Conservation (phyloP, 805 yeast species). For the Yarrowia osloensis region DNA sequence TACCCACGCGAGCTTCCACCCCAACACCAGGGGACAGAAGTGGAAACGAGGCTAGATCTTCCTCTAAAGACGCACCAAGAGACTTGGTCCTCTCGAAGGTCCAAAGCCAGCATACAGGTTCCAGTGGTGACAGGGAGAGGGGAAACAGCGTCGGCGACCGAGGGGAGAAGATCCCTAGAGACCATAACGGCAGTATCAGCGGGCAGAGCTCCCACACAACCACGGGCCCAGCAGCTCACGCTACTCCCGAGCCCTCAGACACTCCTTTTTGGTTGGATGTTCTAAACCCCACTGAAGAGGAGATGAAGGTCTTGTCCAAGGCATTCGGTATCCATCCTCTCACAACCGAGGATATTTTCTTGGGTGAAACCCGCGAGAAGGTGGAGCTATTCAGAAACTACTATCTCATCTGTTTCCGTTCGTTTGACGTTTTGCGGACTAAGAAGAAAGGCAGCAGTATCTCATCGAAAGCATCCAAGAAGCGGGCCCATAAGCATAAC, state of each 20-base stretch:
- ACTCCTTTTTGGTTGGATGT: conserved; percentile 94
- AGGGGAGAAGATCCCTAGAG: neutral
- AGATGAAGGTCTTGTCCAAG: conserved; percentile 86
- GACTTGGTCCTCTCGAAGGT: neutral
- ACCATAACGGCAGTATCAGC: conserved; percentile 4
- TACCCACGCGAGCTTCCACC: conserved; percentile 24
- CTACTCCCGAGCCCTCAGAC: conserved; percentile 33
- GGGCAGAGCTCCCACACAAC: conserved; percentile 14
- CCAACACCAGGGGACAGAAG: conserved; percentile 22
- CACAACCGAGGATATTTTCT: conserved; percentile 90
- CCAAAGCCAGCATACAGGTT: conserved; percentile 15
- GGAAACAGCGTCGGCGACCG: conserved; percentile 6
- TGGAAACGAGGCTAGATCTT: conserved; percentile 3
- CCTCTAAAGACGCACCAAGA: conserved; percentile 8
- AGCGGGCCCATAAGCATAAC: conserved; percentile 45
- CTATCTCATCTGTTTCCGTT: conserved; percentile 86
- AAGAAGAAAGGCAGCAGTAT: conserved; percentile 5
- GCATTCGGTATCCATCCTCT: conserved; percentile 95
- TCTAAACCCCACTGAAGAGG: conserved; percentile 91
- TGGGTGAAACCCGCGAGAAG: conserved; percentile 93
- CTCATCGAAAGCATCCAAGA: conserved; percentile 71
- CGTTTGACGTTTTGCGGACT: conserved; percentile 62
- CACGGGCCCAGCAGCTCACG: neutral
- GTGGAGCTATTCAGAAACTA: conserved; percentile 90
- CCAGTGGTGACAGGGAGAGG: conserved; percentile 8